Percentiles rank a stretch among this genome's conserved stretches.
Conservation (phyloP, 2,329 filamentous ascomycete genomes). For the Colletotrichum sublineola region DNA sequence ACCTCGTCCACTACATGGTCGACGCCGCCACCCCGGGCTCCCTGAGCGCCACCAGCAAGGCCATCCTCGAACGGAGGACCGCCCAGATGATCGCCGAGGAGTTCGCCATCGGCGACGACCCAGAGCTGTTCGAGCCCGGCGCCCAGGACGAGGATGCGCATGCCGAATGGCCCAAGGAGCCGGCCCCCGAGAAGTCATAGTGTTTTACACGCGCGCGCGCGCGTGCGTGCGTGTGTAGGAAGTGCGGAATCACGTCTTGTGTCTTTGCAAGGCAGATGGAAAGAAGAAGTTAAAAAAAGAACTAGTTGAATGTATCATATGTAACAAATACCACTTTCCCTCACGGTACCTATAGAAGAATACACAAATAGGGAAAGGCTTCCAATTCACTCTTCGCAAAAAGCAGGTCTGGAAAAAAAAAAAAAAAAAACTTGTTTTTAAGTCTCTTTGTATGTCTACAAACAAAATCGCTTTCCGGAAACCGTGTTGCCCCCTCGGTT, state of each 20-base stretch:
- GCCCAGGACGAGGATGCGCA: conserved; percentile 55
- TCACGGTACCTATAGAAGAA: conserved; percentile 12
- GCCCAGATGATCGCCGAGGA: conserved; percentile 57
- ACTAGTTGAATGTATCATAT: conserved; percentile 39
- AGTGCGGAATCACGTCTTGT: neutral
- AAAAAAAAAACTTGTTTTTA: neutral
- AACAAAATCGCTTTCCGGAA: conserved; percentile 25
- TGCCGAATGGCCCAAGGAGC: conserved; percentile 51
- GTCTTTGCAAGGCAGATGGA: neutral
- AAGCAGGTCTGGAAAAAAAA: neutral
- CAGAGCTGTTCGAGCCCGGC: conserved; percentile 52
- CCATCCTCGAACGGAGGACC: conserved; percentile 55
- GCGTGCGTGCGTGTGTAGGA: too few species aligned
- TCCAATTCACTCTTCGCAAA: neutral
- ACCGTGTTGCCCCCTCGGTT: neutral
- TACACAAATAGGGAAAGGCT: neutral
- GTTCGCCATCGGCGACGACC: conserved; percentile 61
- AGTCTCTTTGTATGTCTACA: conserved; percentile 7
- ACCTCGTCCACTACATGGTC: conserved; percentile 56
- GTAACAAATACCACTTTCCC: conserved; percentile 32
- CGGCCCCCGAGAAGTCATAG: conserved; percentile 16
- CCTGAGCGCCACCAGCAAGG: conserved; percentile 47
- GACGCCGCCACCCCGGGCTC: conserved; percentile 58
- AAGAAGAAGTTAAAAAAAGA: neutral
- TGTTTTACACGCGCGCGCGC: too few species aligned